phyloP scores from a whole-genome alignment of 129 eudicot species.

The Arctium lappa region DNA sequence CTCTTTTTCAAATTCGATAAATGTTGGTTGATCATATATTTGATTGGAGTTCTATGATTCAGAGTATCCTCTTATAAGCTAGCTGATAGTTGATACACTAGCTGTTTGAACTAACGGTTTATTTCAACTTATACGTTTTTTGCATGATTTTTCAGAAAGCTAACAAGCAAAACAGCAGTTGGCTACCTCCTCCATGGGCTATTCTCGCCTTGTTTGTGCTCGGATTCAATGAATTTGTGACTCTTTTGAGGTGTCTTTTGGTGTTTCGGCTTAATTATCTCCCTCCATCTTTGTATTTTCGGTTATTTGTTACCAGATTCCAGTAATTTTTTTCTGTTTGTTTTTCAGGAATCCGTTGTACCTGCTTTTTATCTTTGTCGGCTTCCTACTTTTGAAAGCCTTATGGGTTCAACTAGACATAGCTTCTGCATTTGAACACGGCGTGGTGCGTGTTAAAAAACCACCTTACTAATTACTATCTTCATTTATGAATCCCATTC shows the following conservation, averaged over 20 bases:
- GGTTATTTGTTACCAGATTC: not conserved
- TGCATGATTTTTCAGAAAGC: conserved; percentile 60
- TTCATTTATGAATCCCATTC: not conserved
- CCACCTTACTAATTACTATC: not conserved
- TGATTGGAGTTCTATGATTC: not conserved
- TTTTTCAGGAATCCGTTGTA: conserved; percentile 77
- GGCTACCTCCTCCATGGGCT: conserved; percentile 97
- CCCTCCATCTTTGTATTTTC: not conserved
- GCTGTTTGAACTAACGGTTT: not conserved
- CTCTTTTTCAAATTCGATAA: not conserved
- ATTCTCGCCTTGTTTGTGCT: conserved; percentile 64
- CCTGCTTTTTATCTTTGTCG: conserved; percentile 51
- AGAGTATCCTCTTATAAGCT: not conserved
- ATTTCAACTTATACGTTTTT: not conserved
- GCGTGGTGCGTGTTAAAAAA: conserved; percentile 55
- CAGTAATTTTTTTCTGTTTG: conserved; percentile 4
- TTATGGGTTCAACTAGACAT: conserved; percentile 75
- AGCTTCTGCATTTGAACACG: conserved; percentile 45
- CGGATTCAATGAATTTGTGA: conserved; percentile 80
- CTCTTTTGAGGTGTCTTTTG: conserved; percentile 59
- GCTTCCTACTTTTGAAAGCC: conserved; percentile 60
- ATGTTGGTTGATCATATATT: not conserved
- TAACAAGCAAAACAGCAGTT: conserved; percentile 55
- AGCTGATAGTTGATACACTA: not conserved
- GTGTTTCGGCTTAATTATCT: too few species aligned